A percentile compares a stretch with the other conserved stretches of the same genome.
Evolutionary conservation across 345 rosid genomes (phyloP).

Genomic region (Pistacia integerrima): DNA sequence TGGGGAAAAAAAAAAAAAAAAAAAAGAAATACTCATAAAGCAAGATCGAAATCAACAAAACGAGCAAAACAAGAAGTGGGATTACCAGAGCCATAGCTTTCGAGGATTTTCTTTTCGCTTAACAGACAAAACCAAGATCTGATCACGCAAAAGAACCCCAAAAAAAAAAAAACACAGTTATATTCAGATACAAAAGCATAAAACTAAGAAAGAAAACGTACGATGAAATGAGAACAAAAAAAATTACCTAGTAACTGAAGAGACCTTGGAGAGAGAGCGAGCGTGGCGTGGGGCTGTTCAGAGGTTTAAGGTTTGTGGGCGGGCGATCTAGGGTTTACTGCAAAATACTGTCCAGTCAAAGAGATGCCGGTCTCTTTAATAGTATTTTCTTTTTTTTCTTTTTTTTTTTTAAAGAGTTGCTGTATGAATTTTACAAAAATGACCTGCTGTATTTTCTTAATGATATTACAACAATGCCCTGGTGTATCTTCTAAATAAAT

Average conservation of each 20-base stretch:
- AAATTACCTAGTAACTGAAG: no score
- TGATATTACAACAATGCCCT: no score
- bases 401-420: no score
- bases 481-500: no score
- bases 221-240: background rate
- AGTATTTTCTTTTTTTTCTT: no score
- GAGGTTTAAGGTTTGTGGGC: no score
- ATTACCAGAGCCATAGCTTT: conserved; percentile 19
- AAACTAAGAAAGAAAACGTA: background rate
- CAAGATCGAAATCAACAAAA: background rate
- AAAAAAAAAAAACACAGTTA: background rate
- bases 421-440: no score
- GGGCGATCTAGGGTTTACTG: no score
- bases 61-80: background rate
- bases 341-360: no score
- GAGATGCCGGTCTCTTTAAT: no score
- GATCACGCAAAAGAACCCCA: background rate
- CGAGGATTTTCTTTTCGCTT: background rate
- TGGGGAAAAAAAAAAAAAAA: background rate
- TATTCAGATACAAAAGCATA: background rate
- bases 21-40: background rate
- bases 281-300: background rate
- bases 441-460: no score
- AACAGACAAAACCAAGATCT: background rate
- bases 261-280: background rate